Conservation (phyloP, 2,329 filamentous ascomycete genomes). For the Ascochyta rabiei region DNA sequence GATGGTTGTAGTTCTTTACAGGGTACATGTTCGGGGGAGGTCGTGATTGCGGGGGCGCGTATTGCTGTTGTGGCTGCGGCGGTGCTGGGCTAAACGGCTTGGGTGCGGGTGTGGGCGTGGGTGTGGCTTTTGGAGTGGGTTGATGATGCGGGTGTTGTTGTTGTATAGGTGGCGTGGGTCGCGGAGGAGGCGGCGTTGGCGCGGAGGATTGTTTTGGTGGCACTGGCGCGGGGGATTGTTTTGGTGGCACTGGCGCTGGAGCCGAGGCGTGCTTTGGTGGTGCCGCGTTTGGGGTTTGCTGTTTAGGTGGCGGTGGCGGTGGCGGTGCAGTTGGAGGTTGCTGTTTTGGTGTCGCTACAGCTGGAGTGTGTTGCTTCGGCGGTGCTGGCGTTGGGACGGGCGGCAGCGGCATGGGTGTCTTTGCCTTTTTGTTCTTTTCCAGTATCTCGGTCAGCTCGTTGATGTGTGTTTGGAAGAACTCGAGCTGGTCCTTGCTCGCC, state of each 20-base stretch:
- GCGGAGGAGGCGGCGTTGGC: conserved; percentile 17
- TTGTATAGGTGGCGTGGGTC: conserved; percentile 9
- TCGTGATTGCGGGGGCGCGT: conserved; percentile 23
- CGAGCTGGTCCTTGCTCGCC: conserved; percentile 72
- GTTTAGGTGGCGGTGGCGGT: conserved; percentile 28
- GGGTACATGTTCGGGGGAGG: conserved; percentile 29
- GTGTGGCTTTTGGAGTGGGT: conserved; percentile 6
- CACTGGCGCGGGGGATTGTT: conserved; percentile 9
- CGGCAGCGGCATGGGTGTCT: conserved; percentile 18
- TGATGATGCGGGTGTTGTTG: conserved; percentile 6
- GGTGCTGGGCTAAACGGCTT: conserved; percentile 27
- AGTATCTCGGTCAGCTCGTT: conserved; percentile 71
- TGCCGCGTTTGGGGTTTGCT: conserved; percentile 13
- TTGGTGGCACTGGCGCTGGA: conserved; percentile 22
- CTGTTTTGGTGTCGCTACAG: conserved; percentile 23
- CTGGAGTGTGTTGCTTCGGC: conserved; percentile 20
- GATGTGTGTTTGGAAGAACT: conserved; percentile 79
- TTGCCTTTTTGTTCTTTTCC: conserved; percentile 48
- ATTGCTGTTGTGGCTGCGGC: conserved; percentile 24
- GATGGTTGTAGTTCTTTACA: conserved; percentile 24
- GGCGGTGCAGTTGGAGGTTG: conserved; percentile 21
- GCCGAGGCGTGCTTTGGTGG: background rate
- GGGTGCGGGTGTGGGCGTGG: conserved; percentile 16
- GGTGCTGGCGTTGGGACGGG: conserved; percentile 15
- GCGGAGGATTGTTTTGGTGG: conserved; percentile 9